Evolutionary conservation across 2,329 filamentous ascomycete species (phyloP).

Genomic region (Fonsecaea pugnacius): DNA sequence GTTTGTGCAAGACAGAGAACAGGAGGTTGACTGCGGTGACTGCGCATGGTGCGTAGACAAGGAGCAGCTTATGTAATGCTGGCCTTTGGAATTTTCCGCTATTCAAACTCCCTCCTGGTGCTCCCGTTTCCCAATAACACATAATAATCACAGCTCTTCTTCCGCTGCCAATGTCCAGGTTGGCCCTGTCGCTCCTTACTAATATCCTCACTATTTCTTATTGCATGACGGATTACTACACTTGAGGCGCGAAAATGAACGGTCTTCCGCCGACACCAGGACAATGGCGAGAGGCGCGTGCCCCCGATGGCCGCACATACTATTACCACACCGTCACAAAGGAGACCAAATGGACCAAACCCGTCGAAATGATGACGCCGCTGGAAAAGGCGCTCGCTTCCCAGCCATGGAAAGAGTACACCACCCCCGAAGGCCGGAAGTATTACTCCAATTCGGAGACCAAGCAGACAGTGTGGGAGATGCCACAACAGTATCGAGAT

Average conservation of each 20-base stretch:
- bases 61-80: neutral
- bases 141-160: neutral
- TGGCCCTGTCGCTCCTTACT: slow-evolving; percentile 2
- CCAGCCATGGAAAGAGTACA: slow-evolving; percentile 93
- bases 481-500: slow-evolving; percentile 80
- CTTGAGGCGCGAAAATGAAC: slow-evolving; percentile 59
- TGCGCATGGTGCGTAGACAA: neutral
- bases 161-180: neutral
- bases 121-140: neutral
- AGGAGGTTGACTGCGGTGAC: neutral
- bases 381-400: slow-evolving; percentile 80
- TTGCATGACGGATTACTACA: neutral
- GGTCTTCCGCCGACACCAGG: slow-evolving; percentile 58
- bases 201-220: neutral
- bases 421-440: slow-evolving; percentile 79
- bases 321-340: slow-evolving; percentile 90
- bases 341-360: slow-evolving; percentile 92
- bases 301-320: slow-evolving; percentile 80
- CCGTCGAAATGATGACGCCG: slow-evolving; percentile 81
- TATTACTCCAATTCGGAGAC: slow-evolving; percentile 97
- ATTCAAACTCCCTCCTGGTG: neutral
- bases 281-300: slow-evolving; percentile 80
- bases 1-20: neutral
- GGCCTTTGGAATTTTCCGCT: neutral
- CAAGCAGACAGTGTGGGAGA: slow-evolving; percentile 91